Conservation (phyloP, 2,329 filamentous ascomycete species). For the Alternaria sp. region DNA sequence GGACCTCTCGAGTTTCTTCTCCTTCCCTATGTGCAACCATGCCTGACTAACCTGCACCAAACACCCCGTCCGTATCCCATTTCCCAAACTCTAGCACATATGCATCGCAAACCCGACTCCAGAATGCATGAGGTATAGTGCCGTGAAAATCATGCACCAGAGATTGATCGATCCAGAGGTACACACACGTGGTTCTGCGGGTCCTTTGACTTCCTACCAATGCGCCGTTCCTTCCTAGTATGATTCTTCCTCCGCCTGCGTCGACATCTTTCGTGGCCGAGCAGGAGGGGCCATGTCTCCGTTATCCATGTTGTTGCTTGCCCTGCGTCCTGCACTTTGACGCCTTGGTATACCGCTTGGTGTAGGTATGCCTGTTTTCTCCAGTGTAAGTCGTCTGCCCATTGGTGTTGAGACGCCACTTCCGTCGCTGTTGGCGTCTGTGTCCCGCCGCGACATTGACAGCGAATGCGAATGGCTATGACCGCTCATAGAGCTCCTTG, state of each 20-base stretch:
- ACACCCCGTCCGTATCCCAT: background rate
- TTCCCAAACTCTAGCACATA: conserved; percentile 13
- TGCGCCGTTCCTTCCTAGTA: conserved; percentile 49
- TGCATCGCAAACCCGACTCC: conserved; percentile 17
- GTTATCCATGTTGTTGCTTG: conserved; percentile 49
- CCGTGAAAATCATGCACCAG: conserved; percentile 27
- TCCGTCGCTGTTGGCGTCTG: conserved; percentile 52
- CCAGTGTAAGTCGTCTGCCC: conserved; percentile 51
- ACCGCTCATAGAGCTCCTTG: conserved; percentile 72
- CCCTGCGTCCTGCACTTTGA: conserved; percentile 55
- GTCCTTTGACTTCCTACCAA: conserved; percentile 10
- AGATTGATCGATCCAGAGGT: conserved; percentile 15
- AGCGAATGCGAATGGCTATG: conserved; percentile 43
- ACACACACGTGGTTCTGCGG: conserved; percentile 27
- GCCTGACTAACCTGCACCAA: background rate
- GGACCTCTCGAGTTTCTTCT: background rate
- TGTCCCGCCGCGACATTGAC: conserved; percentile 51
- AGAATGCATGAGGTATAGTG: conserved; percentile 27
- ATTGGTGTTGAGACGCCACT: conserved; percentile 53
- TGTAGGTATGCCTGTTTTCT: conserved; percentile 58
- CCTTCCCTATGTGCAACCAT: conserved; percentile 10
- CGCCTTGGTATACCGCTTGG: conserved; percentile 58
- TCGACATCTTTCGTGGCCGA: conserved; percentile 59
- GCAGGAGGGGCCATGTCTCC: conserved; percentile 56
- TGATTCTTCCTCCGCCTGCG: conserved; percentile 62